Evolutionary conservation across 345 rosid species (phyloP).

Genomic region (Syzygium grande): DNA sequence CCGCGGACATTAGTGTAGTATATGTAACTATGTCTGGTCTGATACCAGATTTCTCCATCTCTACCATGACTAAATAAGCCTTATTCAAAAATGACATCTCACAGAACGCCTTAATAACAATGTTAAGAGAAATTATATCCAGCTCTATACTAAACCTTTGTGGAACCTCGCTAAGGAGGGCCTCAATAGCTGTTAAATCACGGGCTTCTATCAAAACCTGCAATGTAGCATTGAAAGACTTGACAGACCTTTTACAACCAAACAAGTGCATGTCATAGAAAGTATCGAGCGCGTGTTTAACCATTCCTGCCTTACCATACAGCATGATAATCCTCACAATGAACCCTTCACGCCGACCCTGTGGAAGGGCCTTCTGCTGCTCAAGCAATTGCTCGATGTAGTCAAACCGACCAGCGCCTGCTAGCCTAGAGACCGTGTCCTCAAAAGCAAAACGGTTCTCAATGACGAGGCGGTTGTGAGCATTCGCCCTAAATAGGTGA

Average conservation of each 20-base stretch:
- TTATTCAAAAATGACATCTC: slow-evolving; percentile 45
- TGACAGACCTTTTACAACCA: slow-evolving; percentile 58
- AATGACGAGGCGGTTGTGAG: slow-evolving; percentile 47
- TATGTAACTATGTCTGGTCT: slow-evolving; percentile 66
- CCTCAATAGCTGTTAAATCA: slow-evolving; percentile 38
- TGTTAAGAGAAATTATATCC: slow-evolving; percentile 53
- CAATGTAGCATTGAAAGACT: slow-evolving; percentile 71
- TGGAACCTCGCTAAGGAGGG: slow-evolving; percentile 31
- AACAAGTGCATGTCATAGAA: slow-evolving; percentile 49
- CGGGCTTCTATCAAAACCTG: slow-evolving; percentile 42
- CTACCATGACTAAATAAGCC: slow-evolving; percentile 43
- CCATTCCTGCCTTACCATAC: slow-evolving; percentile 81
- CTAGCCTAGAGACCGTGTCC: slow-evolving; percentile 63
- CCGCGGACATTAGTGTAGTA: slow-evolving; percentile 66
- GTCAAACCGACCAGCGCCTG: slow-evolving; percentile 65
- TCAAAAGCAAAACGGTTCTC: slow-evolving; percentile 70
- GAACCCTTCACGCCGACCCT: slow-evolving; percentile 83
- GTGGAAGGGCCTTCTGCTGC: slow-evolving; percentile 74
- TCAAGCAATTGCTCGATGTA: slow-evolving; percentile 68
- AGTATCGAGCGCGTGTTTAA: slow-evolving; percentile 53
- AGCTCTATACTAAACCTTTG: slow-evolving; percentile 28
- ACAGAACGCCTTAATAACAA: slow-evolving; percentile 47
- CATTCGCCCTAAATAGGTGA: slow-evolving; percentile 56
- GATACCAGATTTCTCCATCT: slow-evolving; percentile 52
- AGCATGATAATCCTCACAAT: slow-evolving; percentile 71